These are phyloP conservation scores for Pseudovirgaria hyperparasitica DNA, from an alignment of 2,329 filamentous ascomycete genomes.

Conservation along the genomic window DNA sequence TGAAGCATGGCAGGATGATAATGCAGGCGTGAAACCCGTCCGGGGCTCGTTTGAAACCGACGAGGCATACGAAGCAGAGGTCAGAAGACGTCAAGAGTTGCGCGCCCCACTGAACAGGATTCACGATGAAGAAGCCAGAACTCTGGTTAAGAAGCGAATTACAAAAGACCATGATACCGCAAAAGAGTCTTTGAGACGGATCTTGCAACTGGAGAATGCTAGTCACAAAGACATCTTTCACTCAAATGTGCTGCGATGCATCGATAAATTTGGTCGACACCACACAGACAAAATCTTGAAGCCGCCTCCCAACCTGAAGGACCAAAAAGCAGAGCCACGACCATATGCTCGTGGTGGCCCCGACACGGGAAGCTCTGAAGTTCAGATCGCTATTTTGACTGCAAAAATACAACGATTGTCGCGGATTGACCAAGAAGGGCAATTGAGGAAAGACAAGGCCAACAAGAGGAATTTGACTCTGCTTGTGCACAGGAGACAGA, in stretches of 20 bases:
- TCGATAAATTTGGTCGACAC: conserved; percentile 83
- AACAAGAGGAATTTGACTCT: conserved; percentile 85
- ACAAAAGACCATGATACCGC: conserved; percentile 50
- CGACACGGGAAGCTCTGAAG: conserved; percentile 90
- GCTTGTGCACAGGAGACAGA: conserved; percentile 80
- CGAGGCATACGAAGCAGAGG: conserved; percentile 31
- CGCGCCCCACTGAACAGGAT: no score
- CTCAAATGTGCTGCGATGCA: conserved; percentile 71
- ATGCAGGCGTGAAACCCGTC: conserved; percentile 8
- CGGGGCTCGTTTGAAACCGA: conserved; percentile 29
- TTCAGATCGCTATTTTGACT: conserved; percentile 94
- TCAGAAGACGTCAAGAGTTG: conserved; percentile 22
- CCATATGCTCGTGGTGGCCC: conserved; percentile 56
- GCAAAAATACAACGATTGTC: conserved; percentile 80
- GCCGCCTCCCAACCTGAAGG: conserved; percentile 44
- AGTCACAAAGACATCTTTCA: conserved; percentile 67
- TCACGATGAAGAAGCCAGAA: no score
- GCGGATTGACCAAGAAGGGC: conserved; percentile 51
- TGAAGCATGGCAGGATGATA: not conserved
- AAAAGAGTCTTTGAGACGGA: conserved; percentile 62
- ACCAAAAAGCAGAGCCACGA: conserved; percentile 31
- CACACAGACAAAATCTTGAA: conserved; percentile 64
- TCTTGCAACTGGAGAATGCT: conserved; percentile 64
- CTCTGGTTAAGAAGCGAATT: no score
- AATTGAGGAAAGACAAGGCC: conserved; percentile 75